phyloP scores from a whole-genome alignment of 139 green algal genomes.

The Parachlorella kessleri region DNA sequence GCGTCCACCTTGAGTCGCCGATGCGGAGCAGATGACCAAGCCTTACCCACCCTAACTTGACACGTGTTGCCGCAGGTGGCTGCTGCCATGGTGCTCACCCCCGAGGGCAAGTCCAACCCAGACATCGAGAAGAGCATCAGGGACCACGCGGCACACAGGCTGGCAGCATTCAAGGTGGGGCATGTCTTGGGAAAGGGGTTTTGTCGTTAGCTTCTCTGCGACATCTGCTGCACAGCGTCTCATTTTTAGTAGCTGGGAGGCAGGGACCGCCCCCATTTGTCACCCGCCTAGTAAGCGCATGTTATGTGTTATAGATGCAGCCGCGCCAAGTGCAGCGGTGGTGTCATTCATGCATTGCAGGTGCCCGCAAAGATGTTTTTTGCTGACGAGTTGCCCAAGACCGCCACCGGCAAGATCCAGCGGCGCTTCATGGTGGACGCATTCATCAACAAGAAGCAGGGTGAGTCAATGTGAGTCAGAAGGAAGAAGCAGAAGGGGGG shows the following conservation, averaged over 20 bases:
- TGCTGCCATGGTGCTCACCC: constrained; percentile 74
- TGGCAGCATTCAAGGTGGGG: constrained; percentile 81
- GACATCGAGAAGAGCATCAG: constrained; percentile 42
- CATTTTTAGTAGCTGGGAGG: too few relatives aligned
- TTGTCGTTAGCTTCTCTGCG: too few relatives aligned
- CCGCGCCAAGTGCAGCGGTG: too few relatives aligned
- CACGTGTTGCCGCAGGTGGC: constrained; percentile 48
- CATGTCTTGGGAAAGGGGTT: too few relatives aligned
- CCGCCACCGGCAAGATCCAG: constrained; percentile 87
- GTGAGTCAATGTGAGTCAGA: constrained; percentile 4
- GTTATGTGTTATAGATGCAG: too few relatives aligned
- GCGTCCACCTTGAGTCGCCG: too few relatives aligned
- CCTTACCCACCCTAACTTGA: too few relatives aligned
- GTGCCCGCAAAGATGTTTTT: constrained; percentile 67
- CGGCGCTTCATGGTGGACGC: constrained; percentile 70
- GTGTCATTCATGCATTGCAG: too few relatives aligned
- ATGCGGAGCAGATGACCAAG: too few relatives aligned
- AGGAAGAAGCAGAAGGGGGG: neutral
- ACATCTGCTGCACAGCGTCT: too few relatives aligned
- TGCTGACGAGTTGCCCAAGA: constrained; percentile 74
- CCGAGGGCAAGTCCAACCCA: constrained; percentile 11
- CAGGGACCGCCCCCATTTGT: too few relatives aligned
- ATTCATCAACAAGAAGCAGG: constrained; percentile 56
- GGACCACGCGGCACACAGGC: constrained; percentile 34
- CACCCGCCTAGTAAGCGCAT: too few relatives aligned